Evolutionary conservation across 257 asterid genomes (phyloP).

Genomic region (Jacaranda mimosifolia): DNA sequence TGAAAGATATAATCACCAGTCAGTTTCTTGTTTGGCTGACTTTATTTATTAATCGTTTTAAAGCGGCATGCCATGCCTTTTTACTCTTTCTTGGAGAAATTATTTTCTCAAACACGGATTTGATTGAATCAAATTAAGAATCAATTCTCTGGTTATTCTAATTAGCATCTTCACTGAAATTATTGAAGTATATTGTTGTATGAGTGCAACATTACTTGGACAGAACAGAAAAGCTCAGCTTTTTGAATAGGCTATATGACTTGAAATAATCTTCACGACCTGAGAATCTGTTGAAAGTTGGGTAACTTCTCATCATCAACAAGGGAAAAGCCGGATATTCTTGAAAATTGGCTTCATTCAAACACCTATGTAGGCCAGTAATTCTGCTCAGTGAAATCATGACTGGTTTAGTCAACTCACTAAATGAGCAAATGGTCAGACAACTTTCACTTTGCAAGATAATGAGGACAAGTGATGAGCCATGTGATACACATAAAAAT

Average conservation of each 20-base stretch:
- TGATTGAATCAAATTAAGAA: not conserved
- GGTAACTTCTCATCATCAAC: conserved; percentile 4
- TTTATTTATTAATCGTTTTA: not conserved
- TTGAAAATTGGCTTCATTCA: not conserved
- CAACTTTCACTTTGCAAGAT: conserved; percentile 16
- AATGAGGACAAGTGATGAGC: not conserved
- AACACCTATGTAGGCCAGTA: conserved; percentile 2
- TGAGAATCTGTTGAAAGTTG: not conserved
- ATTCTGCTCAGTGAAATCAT: conserved; percentile 2
- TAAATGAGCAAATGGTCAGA: not conserved
- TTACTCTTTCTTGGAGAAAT: conserved; percentile 4
- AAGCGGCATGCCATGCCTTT: not conserved
- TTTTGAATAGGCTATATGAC: conserved; percentile 5
- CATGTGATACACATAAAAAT: not conserved
- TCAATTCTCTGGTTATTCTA: not conserved
- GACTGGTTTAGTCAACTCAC: not conserved
- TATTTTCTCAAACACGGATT: conserved; percentile 10
- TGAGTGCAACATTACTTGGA: not conserved
- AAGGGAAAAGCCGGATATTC: not conserved
- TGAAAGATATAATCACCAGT: not conserved
- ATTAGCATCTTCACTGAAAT: conserved; percentile 1
- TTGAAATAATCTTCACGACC: conserved; percentile 19
- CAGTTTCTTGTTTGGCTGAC: conserved; percentile 1
- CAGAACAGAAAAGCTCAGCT: not conserved
- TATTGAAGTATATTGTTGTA: conserved; percentile 11